Percentiles rank a stretch among this genome's conserved stretches.
Evolutionary conservation across 176 grass and related monocot genomes (phyloP).

Genomic region (Avena atlantica): DNA sequence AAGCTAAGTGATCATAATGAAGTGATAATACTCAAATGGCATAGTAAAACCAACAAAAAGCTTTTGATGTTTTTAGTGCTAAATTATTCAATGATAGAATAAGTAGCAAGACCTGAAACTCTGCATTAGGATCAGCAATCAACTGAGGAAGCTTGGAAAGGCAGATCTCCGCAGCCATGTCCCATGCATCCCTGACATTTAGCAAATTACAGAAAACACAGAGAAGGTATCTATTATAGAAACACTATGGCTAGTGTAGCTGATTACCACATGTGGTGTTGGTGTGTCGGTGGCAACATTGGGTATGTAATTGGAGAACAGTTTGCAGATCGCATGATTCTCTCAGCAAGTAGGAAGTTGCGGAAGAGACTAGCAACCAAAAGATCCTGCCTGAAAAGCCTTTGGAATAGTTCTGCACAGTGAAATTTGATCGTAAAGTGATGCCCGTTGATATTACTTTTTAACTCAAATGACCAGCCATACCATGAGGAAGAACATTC

Average conservation of each 20-base stretch:
- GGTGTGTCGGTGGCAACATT: constrained; percentile 81
- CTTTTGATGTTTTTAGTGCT: constrained; percentile 18
- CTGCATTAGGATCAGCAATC: constrained; percentile 70
- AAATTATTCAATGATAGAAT: constrained; percentile 30
- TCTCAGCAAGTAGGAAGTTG: constrained; percentile 98
- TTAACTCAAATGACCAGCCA: background rate
- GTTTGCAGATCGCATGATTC: constrained; percentile 96
- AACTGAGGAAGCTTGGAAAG: constrained; percentile 94
- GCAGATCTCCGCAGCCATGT: constrained; percentile 99
- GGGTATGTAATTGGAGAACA: constrained; percentile 94
- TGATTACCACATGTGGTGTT: constrained; percentile 98
- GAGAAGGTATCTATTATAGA: constrained; percentile 19
- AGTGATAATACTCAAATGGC: constrained; percentile 34
- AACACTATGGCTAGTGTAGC: constrained; percentile 13
- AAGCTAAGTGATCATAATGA: constrained; percentile 36
- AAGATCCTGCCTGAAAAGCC: constrained; percentile 97
- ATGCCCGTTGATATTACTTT: background rate
- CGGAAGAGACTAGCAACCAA: constrained; percentile 98
- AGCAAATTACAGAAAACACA: constrained; percentile 36
- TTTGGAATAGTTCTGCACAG: constrained; percentile 90
- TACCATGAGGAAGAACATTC: constrained; percentile 99
- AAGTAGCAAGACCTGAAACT: constrained; percentile 80
- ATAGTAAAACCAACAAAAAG: constrained; percentile 35
- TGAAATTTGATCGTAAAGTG: constrained; percentile 53
- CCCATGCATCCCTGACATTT: constrained; percentile 93